Evolutionary conservation across 805 yeast genomes (phyloP), one percentile per base, ranked within the genome.

Genomic region (Metahyphopichia silvanorum): DNA sequence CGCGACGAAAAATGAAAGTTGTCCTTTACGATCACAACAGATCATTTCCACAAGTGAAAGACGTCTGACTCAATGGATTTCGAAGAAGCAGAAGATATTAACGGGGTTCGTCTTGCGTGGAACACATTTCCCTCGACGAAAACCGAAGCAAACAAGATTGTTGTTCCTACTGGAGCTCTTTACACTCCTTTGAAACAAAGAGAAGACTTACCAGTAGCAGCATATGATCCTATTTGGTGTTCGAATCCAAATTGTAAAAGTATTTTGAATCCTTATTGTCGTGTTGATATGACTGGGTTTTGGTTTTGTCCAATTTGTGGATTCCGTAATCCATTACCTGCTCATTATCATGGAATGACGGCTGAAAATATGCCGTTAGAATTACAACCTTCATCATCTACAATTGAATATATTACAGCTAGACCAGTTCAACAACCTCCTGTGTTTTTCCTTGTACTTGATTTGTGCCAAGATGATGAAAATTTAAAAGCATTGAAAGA

Each of bases 161-260:
- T 91, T 13, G 89, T 93, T 20, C 98, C 99, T 9, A 81, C 93
- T 22, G 95, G 97, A 25, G 82, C 96, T 35, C 66, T 93, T 41
- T 93, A 88, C 69, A 89, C 97, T n/a, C 99, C 99, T 6, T 73
- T 93, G 47, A 79, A 86, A 50, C 77, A 77, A 37, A 76, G 85
- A 44, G 83, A 82, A 38, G 88, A 82, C 42, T 67, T 87, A 41
- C 82, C 86, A 12, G 63, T 85, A 33, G 87, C 91, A 35, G 76
- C 76, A 48, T 87, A 88, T 60, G 96, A 89, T 57, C 97, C 97
- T 9, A 79, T 80, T 32, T 63, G 77, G 26, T 89, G 97, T 65
- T 74, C 88, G 34, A 63, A 71, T 37, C 75, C 79, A 16, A 77
- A 78, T 37, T 93, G 99, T 71, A 80, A 86, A 43, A 81, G 89